Evolutionary conservation across 305 asterid genomes (phyloP).

Genomic region (Plantago rigida): DNA sequence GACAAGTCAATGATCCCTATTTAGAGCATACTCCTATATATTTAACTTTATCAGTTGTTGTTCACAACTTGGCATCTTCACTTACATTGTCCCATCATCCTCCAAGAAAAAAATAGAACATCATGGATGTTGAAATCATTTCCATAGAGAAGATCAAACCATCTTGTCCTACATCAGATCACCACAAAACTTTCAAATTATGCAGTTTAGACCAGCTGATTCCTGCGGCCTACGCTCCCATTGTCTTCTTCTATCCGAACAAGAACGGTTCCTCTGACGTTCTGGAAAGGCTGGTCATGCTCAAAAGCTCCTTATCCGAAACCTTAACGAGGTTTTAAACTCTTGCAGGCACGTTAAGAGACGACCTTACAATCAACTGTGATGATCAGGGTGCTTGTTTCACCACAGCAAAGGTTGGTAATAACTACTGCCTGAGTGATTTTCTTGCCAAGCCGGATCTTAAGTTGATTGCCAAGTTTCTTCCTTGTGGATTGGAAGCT

Average conservation of each 20-base stretch:
- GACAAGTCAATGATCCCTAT: not conserved
- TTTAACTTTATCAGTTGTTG: not conserved
- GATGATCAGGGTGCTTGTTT: conserved; percentile 53
- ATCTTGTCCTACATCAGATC: conserved; percentile 49
- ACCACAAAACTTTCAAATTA: conserved; percentile 38
- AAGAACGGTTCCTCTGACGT: conserved; percentile 16
- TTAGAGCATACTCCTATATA: not conserved
- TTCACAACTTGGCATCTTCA: not conserved
- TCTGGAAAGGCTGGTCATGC: conserved; percentile 29
- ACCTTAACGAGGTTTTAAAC: conserved; percentile 43
- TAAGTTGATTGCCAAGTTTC: conserved; percentile 29
- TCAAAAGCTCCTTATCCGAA: conserved; percentile 42
- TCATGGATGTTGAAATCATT: conserved; percentile 35
- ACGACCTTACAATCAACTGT: conserved; percentile 44
- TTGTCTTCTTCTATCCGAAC: conserved; percentile 46
- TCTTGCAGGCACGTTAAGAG: conserved; percentile 50
- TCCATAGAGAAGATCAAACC: conserved; percentile 48
- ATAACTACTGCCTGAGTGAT: conserved; percentile 22
- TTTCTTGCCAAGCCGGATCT: conserved; percentile 43
- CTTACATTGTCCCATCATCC: not conserved
- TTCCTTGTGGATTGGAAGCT: conserved; percentile 32
- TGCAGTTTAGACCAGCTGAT: conserved; percentile 54
- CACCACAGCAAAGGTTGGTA: conserved; percentile 31
- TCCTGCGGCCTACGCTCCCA: conserved; percentile 60
- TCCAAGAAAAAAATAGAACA: not conserved